phyloP scores from a whole-genome alignment of 305 asterid genomes.

The Petunia hybrid region DNA sequence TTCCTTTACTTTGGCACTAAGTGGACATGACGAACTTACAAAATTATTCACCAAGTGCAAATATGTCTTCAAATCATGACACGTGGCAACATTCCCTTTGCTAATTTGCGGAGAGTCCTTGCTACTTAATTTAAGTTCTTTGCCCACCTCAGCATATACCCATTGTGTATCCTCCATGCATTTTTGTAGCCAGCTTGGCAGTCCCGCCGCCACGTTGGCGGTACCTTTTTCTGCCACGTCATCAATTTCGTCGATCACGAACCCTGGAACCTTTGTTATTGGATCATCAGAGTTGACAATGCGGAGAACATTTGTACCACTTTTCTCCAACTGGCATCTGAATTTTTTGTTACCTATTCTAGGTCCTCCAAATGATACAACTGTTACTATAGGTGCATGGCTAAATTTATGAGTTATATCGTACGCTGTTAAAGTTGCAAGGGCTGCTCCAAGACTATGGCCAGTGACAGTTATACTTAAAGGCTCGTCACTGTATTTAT shows the following conservation, averaged over 20 bases:
- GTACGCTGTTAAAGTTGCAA: constrained; percentile 83
- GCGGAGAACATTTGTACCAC: constrained; percentile 71
- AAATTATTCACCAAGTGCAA: constrained; percentile 45
- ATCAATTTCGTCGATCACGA: constrained; percentile 50
- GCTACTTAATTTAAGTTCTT: constrained; percentile 54
- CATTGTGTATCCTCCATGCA: constrained; percentile 62
- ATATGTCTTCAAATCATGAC: constrained; percentile 58
- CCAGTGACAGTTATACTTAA: constrained; percentile 89
- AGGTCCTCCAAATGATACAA: constrained; percentile 93
- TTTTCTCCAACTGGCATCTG: constrained; percentile 62
- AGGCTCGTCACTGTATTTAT: constrained; percentile 53
- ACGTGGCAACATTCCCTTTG: constrained; percentile 40
- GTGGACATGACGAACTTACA: constrained; percentile 41
- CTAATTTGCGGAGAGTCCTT: constrained; percentile 29
- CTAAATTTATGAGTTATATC: constrained; percentile 61
- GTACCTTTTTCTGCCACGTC: not conserved
- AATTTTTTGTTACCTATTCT: constrained; percentile 82
- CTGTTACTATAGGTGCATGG: constrained; percentile 62
- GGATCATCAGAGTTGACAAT: constrained; percentile 87
- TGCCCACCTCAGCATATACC: constrained; percentile 61
- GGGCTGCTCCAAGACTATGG: constrained; percentile 92
- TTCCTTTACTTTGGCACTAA: constrained; percentile 43
- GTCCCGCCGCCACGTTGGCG: not conserved
- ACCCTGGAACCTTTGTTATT: constrained; percentile 80
- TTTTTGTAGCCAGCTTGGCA: constrained; percentile 53